Percentiles rank a stretch among this genome's conserved stretches.
Evolutionary conservation across 164 flowering plant species (phyloP).

Genomic region (Euptelea pleiosperma): DNA sequence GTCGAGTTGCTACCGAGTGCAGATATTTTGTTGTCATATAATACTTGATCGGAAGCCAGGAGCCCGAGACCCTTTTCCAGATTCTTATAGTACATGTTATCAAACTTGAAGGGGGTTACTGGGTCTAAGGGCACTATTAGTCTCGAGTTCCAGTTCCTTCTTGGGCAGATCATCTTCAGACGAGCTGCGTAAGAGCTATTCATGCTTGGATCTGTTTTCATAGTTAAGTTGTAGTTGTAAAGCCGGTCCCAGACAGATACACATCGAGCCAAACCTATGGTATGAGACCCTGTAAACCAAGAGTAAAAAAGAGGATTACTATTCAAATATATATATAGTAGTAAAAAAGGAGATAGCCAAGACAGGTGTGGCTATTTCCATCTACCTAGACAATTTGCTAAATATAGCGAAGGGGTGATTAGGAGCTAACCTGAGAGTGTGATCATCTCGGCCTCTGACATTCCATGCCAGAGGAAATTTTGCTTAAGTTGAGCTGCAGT

Average conservation of each 20-base stretch:
- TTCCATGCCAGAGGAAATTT: slow-evolving; percentile 3
- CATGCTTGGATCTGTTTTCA: neutral
- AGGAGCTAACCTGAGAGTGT: neutral
- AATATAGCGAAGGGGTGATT: neutral
- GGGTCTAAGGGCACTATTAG: no score
- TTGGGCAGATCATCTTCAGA: slow-evolving; percentile 2
- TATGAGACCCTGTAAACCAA: neutral
- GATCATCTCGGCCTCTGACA: neutral
- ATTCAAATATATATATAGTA: no score
- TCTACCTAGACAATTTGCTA: no score
- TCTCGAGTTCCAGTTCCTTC: neutral
- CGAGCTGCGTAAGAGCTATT: neutral
- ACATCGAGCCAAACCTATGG: slow-evolving; percentile 4
- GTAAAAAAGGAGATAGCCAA: no score
- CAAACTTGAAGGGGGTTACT: neutral
- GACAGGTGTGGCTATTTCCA: no score
- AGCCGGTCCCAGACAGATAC: neutral
- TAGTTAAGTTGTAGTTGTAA: neutral
- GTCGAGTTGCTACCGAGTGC: neutral
- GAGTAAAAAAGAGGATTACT: neutral
- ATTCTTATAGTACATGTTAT: slow-evolving; percentile 8
- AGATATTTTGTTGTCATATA: neutral
- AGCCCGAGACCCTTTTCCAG: neutral
- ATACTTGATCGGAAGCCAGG: slow-evolving; percentile 1
- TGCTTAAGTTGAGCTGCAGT: neutral